These are phyloP conservation scores for Backusella tuberculispora DNA, from an alignment of 192 early-diverging fungal genomes.

Conservation along the genomic window DNA sequence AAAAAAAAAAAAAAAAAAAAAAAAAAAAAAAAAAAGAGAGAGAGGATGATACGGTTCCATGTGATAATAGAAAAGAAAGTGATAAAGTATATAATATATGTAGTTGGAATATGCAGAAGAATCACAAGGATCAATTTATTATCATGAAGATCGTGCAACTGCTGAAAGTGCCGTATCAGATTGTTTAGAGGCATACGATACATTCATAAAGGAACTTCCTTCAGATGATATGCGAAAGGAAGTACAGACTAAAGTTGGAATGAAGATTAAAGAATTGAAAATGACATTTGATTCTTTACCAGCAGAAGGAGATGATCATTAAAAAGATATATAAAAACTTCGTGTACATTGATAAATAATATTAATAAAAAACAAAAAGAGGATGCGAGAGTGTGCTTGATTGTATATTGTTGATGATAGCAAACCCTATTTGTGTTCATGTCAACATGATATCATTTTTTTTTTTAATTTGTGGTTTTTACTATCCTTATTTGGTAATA, in stretches of 20 bases:
- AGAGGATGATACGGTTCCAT: no score
- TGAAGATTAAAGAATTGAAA: constrained; percentile 30
- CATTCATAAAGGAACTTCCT: constrained; percentile 26
- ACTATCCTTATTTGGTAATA: no score
- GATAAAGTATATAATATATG: neutral
- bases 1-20: neutral
- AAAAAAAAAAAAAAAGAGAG: neutral
- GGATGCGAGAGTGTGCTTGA: no score
- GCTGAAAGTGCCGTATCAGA: constrained; percentile 32
- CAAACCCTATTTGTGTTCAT: no score
- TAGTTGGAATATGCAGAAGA: constrained; percentile 41
- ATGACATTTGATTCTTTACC: constrained; percentile 32
- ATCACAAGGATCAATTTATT: constrained; percentile 40
- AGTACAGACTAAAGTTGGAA: constrained; percentile 30
- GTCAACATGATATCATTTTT: no score
- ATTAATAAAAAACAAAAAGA: no score
- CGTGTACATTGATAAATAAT: no score
- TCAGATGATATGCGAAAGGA: constrained; percentile 25
- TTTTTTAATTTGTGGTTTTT: no score
- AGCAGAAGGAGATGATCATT: constrained; percentile 18
- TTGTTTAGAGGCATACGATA: constrained; percentile 26
- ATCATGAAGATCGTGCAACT: constrained; percentile 29
- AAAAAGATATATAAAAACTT: neutral
- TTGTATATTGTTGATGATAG: no score
- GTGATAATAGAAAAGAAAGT: neutral